Base-by-base conservation (phyloP, 2,329 filamentous ascomycete species). In the Piedraia hortae region DNA sequence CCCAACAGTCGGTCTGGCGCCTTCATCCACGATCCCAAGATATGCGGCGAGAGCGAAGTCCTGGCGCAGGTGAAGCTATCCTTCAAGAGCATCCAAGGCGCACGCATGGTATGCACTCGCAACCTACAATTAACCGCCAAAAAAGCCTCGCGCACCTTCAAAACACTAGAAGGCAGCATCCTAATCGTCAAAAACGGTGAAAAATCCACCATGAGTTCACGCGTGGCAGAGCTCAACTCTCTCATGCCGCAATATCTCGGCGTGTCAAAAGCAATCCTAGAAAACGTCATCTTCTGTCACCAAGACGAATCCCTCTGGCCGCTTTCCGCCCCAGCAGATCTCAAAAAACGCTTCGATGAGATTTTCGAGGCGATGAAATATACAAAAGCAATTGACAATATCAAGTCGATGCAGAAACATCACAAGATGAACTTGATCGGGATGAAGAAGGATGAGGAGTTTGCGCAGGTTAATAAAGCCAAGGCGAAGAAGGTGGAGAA, bases 231-330 rank as follows among this genome's bases (percentile, higher is more conserved):
- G 34, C 56, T 93, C 16, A 23, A 23, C 10, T 18, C 21, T 6
- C 16, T 22, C 33, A 69, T 97, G 42, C 78, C 82, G 0, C 62
- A 73, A 33, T 71, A 75, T 32, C 58, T 97, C 1, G 85, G 85
- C 16, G 85, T 91, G 3, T 85, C 78, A 2, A 67, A 69, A 24
- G 80, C 85, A 7, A 68, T 97, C 24, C 58, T 97, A 12, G 80
- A 93, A 33, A 72, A 71, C 26, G 85, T 97, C 42, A 91, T 97
- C 34, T 97, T 97, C 48, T 97, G 85, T 43, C 85, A 97, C 40
- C 85, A 97, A 41, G 85, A 97, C 42, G 85, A 97, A 34, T 91
- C 82, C 12, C 48, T 93, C 13, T 97, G 85, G 85, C 85, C 85
- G 0, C 67, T 97, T 57, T 88, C 77, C 39, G 75, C 89, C 37